Evolutionary conservation across 2,329 filamentous ascomycete genomes (phyloP).

Genomic region (Cladophialophora psammophila): DNA sequence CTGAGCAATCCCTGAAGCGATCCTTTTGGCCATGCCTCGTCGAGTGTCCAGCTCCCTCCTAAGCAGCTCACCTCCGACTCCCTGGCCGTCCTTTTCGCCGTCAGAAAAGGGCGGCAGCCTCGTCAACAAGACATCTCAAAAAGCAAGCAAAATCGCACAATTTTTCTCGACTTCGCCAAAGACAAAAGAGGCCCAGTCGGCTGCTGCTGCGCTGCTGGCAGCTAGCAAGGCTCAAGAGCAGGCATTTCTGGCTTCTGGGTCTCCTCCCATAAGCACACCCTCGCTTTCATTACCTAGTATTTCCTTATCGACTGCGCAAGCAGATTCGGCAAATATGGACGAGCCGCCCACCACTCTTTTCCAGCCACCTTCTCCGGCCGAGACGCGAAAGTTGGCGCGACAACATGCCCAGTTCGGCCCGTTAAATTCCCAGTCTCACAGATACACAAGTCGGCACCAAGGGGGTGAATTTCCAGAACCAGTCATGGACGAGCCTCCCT

Average conservation of each 20-base stretch:
- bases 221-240: slow-evolving; percentile 67
- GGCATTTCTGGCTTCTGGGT: slow-evolving; percentile 66
- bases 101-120: slow-evolving; percentile 59
- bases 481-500: slow-evolving; percentile 92
- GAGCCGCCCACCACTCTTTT: slow-evolving; percentile 81
- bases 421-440: slow-evolving; percentile 77
- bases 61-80: slow-evolving; percentile 58
- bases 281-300: slow-evolving; percentile 86
- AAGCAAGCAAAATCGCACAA: slow-evolving; percentile 78
- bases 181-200: slow-evolving; percentile 64
- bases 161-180: slow-evolving; percentile 85
- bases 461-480: slow-evolving; percentile 81
- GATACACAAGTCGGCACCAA: slow-evolving; percentile 87
- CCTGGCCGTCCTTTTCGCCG: slow-evolving; percentile 58
- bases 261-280: slow-evolving; percentile 72
- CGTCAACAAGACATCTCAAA: slow-evolving; percentile 61
- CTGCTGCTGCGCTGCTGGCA: slow-evolving; percentile 69
- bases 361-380: slow-evolving; percentile 83
- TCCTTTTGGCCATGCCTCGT: slow-evolving; percentile 64
- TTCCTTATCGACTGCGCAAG: slow-evolving; percentile 84
- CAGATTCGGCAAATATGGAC: slow-evolving; percentile 76
- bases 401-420: slow-evolving; percentile 92
- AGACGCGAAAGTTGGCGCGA: slow-evolving; percentile 76
- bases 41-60: slow-evolving; percentile 67
- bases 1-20: neutral